Percentiles rank a stretch among this genome's conserved stretches.
Evolutionary conservation across 805 yeast species (phyloP).

Genomic region (Jamesozyma spencerorum): DNA sequence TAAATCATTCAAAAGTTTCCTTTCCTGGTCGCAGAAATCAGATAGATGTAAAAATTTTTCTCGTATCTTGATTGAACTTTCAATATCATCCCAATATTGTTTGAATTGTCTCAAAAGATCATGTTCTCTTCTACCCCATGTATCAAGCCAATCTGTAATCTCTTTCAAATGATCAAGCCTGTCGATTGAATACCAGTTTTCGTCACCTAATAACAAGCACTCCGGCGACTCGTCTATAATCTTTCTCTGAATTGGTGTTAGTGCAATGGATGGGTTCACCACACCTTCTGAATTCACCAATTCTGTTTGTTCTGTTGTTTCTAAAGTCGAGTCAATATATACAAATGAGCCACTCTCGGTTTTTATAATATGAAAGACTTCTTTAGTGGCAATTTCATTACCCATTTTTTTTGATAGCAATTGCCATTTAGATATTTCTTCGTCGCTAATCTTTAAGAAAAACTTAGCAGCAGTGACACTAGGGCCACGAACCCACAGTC

Average conservation of each 20-base stretch:
- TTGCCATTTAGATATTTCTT: conserved; percentile 25
- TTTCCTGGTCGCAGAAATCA: conserved; percentile 35
- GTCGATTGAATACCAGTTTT: conserved; percentile 69
- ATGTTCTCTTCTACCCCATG: conserved; percentile 67
- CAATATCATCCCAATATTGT: conserved; percentile 9
- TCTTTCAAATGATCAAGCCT: conserved; percentile 44
- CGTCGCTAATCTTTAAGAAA: conserved; percentile 27
- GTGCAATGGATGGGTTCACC: conserved; percentile 9
- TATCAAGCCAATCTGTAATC: conserved; percentile 59
- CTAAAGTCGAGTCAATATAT: conserved; percentile 11
- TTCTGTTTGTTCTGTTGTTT: conserved; percentile 10
- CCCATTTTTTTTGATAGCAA: conserved; percentile 14
- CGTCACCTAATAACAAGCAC: conserved; percentile 38
- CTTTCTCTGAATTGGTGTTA: conserved; percentile 44
- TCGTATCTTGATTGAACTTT: conserved; percentile 47
- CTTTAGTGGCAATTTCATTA: conserved; percentile 18
- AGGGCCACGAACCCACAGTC: conserved; percentile 92
- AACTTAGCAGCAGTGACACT: conserved; percentile 36
- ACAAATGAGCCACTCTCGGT: conserved; percentile 15
- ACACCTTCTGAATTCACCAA: conserved; percentile 19
- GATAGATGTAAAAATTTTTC: conserved; percentile 43
- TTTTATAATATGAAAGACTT: conserved; percentile 16
- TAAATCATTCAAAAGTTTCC: conserved; percentile 34
- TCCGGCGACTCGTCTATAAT: conserved; percentile 57
- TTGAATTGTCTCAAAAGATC: conserved; percentile 47